phyloP scores from a whole-genome alignment of 352 stramenopile genomes.

The Globisporangium paddicum region DNA sequence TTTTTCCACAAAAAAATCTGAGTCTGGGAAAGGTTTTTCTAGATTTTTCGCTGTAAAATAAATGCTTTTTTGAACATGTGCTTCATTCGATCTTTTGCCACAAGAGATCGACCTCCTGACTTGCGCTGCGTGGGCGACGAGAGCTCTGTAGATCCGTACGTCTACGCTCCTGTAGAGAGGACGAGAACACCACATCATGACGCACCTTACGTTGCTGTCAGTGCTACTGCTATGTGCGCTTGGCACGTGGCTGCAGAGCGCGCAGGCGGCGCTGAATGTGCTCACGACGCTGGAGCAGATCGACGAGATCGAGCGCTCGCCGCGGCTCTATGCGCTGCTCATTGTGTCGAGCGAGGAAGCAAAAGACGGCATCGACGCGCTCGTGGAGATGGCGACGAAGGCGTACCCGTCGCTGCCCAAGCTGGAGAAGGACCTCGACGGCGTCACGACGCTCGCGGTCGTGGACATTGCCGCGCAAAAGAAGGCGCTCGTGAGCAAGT shows the following conservation, averaged over 20 bases:
- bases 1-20: not conserved
- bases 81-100: constrained; percentile 8
- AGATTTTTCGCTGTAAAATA: not conserved
- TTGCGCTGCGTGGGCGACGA: not conserved
- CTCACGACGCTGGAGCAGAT: constrained; percentile 6
- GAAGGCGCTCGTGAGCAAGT: constrained; percentile 45
- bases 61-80: not conserved
- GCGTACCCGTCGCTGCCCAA: constrained; percentile 33
- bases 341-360: constrained; percentile 11
- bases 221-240: not conserved
- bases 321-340: constrained; percentile 10
- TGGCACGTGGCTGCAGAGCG: not conserved
- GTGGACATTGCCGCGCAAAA: constrained; percentile 29
- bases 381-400: constrained; percentile 26
- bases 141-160: not conserved
- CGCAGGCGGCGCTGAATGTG: constrained; percentile 1
- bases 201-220: not conserved
- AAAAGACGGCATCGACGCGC: constrained; percentile 16
- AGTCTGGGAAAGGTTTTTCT: not conserved
- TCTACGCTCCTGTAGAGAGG: not conserved
- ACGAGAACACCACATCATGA: not conserved
- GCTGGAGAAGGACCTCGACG: constrained; percentile 40
- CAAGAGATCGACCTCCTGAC: not conserved
- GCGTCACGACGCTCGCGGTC: constrained; percentile 38
- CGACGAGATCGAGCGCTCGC: constrained; percentile 8